Percentiles rank a stretch among this genome's conserved stretches.
phyloP scores from a whole-genome alignment of 2,329 filamentous ascomycete species.

The Basipetospora chlamydospora region DNA sequence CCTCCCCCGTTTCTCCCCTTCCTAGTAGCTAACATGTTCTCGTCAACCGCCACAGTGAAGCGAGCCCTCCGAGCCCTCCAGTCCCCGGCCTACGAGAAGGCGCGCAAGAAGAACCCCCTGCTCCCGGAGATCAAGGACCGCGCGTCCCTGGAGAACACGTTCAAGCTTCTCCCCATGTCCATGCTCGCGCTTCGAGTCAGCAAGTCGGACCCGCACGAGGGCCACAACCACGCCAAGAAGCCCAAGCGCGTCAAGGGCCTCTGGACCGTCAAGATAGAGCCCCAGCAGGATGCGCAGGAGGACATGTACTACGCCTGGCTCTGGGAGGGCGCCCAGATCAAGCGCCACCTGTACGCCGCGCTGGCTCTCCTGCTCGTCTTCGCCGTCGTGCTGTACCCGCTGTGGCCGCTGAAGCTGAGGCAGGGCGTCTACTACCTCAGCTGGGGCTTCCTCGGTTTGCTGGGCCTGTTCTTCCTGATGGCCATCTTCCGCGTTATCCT shows the following conservation, averaged over 20 bases:
- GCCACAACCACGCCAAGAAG: conserved; percentile 51
- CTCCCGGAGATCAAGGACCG: conserved; percentile 81
- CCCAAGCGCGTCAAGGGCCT: conserved; percentile 86
- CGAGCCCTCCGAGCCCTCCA: conserved; percentile 82
- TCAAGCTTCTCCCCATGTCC: conserved; percentile 88
- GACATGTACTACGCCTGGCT: conserved; percentile 95
- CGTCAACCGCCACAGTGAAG: conserved; percentile 53
- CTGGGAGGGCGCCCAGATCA: conserved; percentile 87
- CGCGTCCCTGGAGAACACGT: conserved; percentile 77
- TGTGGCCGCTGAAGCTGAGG: conserved; percentile 85
- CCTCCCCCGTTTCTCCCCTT: too few relatives aligned
- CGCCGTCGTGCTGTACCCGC: conserved; percentile 80
- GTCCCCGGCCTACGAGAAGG: conserved; percentile 81
- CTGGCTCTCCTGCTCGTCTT: conserved; percentile 76
- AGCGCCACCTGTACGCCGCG: conserved; percentile 79
- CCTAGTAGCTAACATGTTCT: too few relatives aligned
- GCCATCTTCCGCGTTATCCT: conserved; percentile 91
- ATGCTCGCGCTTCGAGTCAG: conserved; percentile 82
- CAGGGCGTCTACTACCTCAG: conserved; percentile 95
- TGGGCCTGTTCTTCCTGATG: conserved; percentile 95
- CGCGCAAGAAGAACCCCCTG: conserved; percentile 74
- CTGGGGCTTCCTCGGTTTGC: conserved; percentile 79
- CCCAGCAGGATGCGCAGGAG: conserved; percentile 78
- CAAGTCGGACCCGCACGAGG: conserved; percentile 66
- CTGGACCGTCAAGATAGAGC: conserved; percentile 91